These are phyloP conservation scores for Stagonosporopsis tanaceti DNA, from an alignment of 2,329 filamentous ascomycete genomes.

Conservation along the genomic window DNA sequence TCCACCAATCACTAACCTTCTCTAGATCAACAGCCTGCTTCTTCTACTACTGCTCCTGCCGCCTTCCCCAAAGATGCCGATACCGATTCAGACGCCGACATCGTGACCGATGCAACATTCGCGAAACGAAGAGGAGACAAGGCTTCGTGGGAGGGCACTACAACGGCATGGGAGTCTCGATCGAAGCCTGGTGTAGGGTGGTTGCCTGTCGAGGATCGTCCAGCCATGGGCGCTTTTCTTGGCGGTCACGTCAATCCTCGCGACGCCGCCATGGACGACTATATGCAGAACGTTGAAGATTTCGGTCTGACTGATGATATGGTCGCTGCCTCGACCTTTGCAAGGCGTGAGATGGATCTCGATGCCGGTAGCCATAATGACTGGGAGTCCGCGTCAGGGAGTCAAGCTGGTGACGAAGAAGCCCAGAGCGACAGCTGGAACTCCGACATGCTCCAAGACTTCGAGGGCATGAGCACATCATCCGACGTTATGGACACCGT, in stretches of 20 bases:
- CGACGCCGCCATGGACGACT: conserved; percentile 66
- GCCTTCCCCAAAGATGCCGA: not conserved
- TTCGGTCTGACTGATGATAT: conserved; percentile 50
- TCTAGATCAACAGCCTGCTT: conserved; percentile 6
- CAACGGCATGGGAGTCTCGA: conserved; percentile 43
- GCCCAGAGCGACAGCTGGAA: conserved; percentile 51
- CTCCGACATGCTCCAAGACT: conserved; percentile 55
- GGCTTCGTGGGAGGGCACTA: conserved; percentile 41
- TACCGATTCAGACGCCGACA: conserved; percentile 22
- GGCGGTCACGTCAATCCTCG: conserved; percentile 29
- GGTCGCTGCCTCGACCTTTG: conserved; percentile 35
- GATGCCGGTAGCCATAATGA: conserved; percentile 44
- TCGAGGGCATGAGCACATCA: conserved; percentile 61
- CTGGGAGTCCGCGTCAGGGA: conserved; percentile 35
- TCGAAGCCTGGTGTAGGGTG: conserved; percentile 49
- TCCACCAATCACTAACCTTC: not conserved
- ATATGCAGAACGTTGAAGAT: conserved; percentile 71
- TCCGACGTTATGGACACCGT: conserved; percentile 56
- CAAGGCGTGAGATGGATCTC: conserved; percentile 46
- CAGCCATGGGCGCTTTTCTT: conserved; percentile 34
- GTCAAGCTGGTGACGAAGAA: conserved; percentile 21
- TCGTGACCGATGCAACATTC: conserved; percentile 34
- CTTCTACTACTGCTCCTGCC: not conserved
- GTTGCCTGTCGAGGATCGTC: conserved; percentile 35
- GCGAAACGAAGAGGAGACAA: conserved; percentile 36